These are phyloP conservation scores for Cryptococcus sp. DNA, from an alignment of 1,284 basidiomycete genomes.

Conservation along the genomic window DNA sequence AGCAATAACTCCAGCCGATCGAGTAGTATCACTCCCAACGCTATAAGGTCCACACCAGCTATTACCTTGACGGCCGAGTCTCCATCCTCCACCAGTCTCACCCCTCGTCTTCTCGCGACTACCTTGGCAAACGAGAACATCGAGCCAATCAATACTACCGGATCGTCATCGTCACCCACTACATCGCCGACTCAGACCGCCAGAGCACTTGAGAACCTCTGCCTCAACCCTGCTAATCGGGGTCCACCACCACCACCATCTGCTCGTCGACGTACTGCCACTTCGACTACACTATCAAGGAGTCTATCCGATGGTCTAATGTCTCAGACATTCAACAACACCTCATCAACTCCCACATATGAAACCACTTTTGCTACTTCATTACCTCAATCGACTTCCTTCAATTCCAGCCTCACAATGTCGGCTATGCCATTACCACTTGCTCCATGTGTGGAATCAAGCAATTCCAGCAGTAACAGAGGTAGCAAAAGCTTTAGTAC, in stretches of 20 bases:
- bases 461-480: neutral
- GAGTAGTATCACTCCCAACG: neutral
- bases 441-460: neutral
- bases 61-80: constrained; percentile 14
- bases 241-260: neutral
- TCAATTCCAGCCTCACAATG: neutral
- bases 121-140: neutral
- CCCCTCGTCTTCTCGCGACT: neutral
- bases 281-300: neutral
- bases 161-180: constrained; percentile 6
- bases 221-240: constrained; percentile 19
- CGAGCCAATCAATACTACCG: constrained; percentile 21
- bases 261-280: neutral
- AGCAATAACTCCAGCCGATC: neutral
- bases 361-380: neutral
- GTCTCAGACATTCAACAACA: neutral
- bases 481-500: neutral
- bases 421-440: neutral
- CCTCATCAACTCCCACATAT: neutral
- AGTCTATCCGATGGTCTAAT: neutral
- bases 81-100: neutral
- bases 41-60: constrained; percentile 4
- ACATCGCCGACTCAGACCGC: constrained; percentile 12
- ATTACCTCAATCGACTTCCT: neutral
- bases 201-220: constrained; percentile 5